Evolutionary conservation across 495 filamentous ascomycete species (phyloP).

Genomic region (Aspergillus indologenus): DNA sequence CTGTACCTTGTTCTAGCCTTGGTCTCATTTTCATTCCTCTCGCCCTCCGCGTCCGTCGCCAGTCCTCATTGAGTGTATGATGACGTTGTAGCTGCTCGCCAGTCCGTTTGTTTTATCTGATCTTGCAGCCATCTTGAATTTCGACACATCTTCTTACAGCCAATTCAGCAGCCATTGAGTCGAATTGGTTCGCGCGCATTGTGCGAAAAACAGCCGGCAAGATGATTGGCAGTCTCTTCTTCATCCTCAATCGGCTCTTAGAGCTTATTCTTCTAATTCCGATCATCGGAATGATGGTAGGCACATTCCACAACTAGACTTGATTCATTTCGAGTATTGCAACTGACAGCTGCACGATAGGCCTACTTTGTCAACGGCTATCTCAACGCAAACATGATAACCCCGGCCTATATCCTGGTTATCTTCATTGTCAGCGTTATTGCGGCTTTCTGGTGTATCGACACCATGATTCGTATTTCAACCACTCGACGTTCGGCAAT

Average conservation of each 20-base stretch:
- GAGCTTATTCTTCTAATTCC: constrained; percentile 86
- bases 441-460: constrained; percentile 73
- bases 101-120: not conserved
- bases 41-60: not conserved
- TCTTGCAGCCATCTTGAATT: not conserved
- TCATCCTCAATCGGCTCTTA: constrained; percentile 77
- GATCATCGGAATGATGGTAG: constrained; percentile 77
- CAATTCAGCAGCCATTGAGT: not conserved
- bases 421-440: constrained; percentile 89
- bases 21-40: constrained; percentile 4
- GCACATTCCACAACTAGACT: constrained; percentile 13
- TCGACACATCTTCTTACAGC: not conserved
- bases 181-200: constrained; percentile 6
- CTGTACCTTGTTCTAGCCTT: not conserved
- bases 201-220: constrained; percentile 32
- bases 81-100: constrained; percentile 10
- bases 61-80: constrained; percentile 1
- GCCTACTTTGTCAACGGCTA: constrained; percentile 80
- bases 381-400: constrained; percentile 65
- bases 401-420: constrained; percentile 75
- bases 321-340: not conserved
- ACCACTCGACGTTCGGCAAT: constrained; percentile 65
- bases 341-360: constrained; percentile 14
- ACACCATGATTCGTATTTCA: constrained; percentile 77
- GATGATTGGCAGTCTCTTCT: constrained; percentile 77